Evolutionary conservation across 352 stramenopile genomes (phyloP).

Genomic region (Phytopythium aichiense): DNA sequence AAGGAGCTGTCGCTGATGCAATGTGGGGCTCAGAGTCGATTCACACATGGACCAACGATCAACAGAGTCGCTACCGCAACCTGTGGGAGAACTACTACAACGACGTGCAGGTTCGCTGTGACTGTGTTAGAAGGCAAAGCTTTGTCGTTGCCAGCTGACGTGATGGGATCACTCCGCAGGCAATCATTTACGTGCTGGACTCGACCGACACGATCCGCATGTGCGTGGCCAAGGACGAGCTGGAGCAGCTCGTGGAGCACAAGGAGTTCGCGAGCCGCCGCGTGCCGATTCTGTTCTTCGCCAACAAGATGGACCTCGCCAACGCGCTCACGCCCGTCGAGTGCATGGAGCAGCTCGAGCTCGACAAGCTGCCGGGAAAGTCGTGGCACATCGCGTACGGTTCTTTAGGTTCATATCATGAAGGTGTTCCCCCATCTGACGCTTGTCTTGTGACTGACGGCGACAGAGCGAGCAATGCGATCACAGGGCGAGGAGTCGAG

Average conservation of each 20-base stretch:
- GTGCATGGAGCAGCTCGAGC: slow-evolving; percentile 75
- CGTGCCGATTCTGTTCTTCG: slow-evolving; percentile 82
- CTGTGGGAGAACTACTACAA: slow-evolving; percentile 88
- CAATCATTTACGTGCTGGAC: slow-evolving; percentile 90
- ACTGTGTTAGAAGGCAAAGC: background rate
- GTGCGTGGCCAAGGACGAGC: slow-evolving; percentile 84
- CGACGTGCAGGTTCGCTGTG: slow-evolving; percentile 41
- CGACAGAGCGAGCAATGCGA: slow-evolving; percentile 72
- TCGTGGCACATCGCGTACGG: slow-evolving; percentile 85
- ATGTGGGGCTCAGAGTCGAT: no score
- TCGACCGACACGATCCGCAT: slow-evolving; percentile 84
- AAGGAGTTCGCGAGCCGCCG: slow-evolving; percentile 47
- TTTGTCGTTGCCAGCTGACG: background rate
- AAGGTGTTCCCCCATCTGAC: background rate
- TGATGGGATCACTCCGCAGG: slow-evolving; percentile 18
- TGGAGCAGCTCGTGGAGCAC: slow-evolving; percentile 82
- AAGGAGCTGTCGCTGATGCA: no score
- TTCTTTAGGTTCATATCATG: background rate
- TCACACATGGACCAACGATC: no score
- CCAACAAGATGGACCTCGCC: slow-evolving; percentile 86
- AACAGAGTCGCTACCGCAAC: slow-evolving; percentile 67
- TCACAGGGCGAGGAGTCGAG: slow-evolving; percentile 72
- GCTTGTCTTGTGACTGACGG: background rate
- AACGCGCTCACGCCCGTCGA: slow-evolving; percentile 72
- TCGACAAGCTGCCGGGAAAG: slow-evolving; percentile 73